Evolutionary conservation across 495 filamentous ascomycete genomes (phyloP).

Genomic region (Lophiotrema nucula): DNA sequence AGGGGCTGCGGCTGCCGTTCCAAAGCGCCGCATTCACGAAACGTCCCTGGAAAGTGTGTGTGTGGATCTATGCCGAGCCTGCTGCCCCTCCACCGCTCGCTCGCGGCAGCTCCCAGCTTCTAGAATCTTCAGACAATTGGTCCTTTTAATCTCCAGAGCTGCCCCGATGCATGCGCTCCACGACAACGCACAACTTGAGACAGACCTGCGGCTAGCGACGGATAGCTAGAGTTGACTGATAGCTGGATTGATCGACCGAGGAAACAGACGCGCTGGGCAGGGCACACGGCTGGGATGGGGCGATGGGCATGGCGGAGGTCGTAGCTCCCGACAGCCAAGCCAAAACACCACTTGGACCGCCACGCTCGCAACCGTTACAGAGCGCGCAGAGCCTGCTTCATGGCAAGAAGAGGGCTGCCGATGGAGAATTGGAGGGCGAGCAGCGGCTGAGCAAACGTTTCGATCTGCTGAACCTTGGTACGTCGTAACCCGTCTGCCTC

Average conservation of each 20-base stretch:
- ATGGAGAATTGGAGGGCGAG: conserved; percentile 37
- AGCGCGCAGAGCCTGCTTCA: conserved; percentile 7
- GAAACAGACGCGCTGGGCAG: too few relatives aligned
- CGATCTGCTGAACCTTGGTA: conserved; percentile 78
- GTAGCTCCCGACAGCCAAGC: conserved; percentile 29
- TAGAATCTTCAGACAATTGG: conserved; percentile 9
- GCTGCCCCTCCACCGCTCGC: not conserved
- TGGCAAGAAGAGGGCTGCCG: conserved; percentile 32
- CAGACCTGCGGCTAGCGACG: too few relatives aligned
- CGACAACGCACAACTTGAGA: too few relatives aligned
- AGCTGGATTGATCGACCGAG: too few relatives aligned
- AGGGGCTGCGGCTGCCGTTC: not conserved
- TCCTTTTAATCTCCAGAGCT: not conserved
- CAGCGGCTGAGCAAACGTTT: conserved; percentile 73
- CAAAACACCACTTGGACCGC: conserved; percentile 13
- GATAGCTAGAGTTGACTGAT: too few relatives aligned
- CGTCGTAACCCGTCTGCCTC: conserved; percentile 49
- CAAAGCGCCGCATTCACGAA: conserved; percentile 19
- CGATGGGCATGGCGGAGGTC: conserved; percentile 25
- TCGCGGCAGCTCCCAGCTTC: conserved; percentile 8
- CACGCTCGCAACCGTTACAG: conserved; percentile 1
- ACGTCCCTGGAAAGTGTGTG: conserved; percentile 1
- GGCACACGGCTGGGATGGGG: conserved; percentile 27
- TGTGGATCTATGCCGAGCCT: not conserved
- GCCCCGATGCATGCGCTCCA: too few relatives aligned